Base-by-base conservation (phyloP, 2,329 filamentous ascomycete genomes). In the Graphiopsis chlorocephala region DNA sequence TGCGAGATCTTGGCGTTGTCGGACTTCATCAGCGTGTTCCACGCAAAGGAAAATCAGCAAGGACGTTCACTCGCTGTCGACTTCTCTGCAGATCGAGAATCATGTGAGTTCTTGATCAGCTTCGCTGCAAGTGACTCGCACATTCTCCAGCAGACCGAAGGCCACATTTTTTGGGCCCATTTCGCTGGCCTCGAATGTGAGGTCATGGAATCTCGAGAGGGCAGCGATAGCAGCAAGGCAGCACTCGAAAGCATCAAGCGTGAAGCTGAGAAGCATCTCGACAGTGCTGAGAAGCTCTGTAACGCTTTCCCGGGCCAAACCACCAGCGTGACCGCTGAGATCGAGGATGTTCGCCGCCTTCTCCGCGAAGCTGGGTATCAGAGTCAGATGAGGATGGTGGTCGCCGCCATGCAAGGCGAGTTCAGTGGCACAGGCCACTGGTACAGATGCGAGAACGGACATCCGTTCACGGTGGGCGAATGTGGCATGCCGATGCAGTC, bases 401-500 rank as follows among this genome's bases (percentile, higher is more conserved):
- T 82, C 53, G 61, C 67, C 1, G 82, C 82, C 1, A 85, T 85
- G 82, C 74, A 80, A 4, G 76, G 68, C 0, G 82, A 82, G 8
- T 67, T 72, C 0, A 38, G 65, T 0, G 80, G 79, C 0, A 80
- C 77, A 0, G 87, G 87, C 0, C 85, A 88, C 67, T 89, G 86
- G 87, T 89, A 88, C 72, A 79, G 76, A 0, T 88, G 85, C 67
- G 73, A 68, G 26, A 86, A 86, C 64, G 81, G 82, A 1, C 85
- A 88, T 71, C 83, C 84, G 1, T 78, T 79, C 64, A 70, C 70
- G 1, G 60, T 71, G 15, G 69, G 72, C 2, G 73, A 77, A 29
- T 79, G 81, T 66, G 81, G 78, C 70, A 85, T 86, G 81, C 85
- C 88, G 0, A 88, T 89, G 85, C 66, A 91, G 72, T 63, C 71